Conservation (phyloP, 805 yeast genomes). For the Starmerella lactis-condensi region DNA sequence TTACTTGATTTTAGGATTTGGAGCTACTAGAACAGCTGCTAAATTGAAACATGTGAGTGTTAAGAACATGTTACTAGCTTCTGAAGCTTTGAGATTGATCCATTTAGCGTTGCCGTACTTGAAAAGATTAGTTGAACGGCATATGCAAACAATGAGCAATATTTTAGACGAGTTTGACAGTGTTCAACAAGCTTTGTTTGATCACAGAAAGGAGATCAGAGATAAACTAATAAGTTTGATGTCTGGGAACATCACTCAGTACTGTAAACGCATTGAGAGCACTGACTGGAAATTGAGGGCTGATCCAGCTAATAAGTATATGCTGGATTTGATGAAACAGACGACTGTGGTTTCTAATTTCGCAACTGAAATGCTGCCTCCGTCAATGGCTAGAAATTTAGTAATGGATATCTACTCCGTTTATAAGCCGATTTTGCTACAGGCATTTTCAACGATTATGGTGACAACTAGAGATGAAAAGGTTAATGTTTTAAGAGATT, state of each 20-base stretch:
- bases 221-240: conserved; percentile 49
- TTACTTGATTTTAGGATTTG: conserved; percentile 51
- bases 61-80: conserved; percentile 47
- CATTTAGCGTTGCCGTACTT: conserved; percentile 25
- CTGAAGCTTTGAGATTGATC: conserved; percentile 41
- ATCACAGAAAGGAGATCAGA: conserved; percentile 46
- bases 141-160: conserved; percentile 4
- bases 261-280: conserved; percentile 30
- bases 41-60: conserved; percentile 49
- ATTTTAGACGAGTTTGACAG: conserved; percentile 22
- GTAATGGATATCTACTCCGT: conserved; percentile 27
- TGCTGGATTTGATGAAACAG: conserved; percentile 49
- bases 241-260: conserved; percentile 41
- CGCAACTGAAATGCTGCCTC: conserved; percentile 37
- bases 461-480: conserved; percentile 22
- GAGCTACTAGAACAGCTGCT: conserved; percentile 55
- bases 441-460: conserved; percentile 31
- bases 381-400: conserved; percentile 16
- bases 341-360: conserved; percentile 46
- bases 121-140: conserved; percentile 21
- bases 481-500: conserved; percentile 38
- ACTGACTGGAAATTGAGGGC: conserved; percentile 27
- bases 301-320: conserved; percentile 39
- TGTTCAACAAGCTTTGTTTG: conserved; percentile 29
- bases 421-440: conserved; percentile 38